Evolutionary conservation across 108 stramenopile species (phyloP).

Genomic region (Fragilaria crotonensis): DNA sequence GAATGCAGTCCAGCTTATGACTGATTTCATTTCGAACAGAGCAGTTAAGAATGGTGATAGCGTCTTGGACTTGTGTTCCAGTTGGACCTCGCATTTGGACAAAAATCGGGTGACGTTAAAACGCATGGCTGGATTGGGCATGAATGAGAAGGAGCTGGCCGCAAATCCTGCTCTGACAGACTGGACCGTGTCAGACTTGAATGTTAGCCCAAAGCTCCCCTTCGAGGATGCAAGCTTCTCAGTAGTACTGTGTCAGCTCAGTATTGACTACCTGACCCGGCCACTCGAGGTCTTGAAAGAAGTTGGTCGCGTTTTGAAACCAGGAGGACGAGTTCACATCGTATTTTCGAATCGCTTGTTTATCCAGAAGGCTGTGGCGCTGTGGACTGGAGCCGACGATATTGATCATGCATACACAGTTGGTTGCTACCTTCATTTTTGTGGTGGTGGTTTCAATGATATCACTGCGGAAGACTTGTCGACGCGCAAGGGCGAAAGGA

Average conservation of each 20-base stretch:
- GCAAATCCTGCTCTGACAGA: slow-evolving; percentile 61
- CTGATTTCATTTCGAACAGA: slow-evolving; percentile 47
- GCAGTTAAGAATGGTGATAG: slow-evolving; percentile 36
- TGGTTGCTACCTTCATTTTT: slow-evolving; percentile 61
- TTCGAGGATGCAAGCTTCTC: slow-evolving; percentile 78
- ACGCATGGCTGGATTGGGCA: slow-evolving; percentile 66
- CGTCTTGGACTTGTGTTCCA: slow-evolving; percentile 77
- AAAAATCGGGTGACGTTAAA: slow-evolving; percentile 11
- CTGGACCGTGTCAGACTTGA: slow-evolving; percentile 69
- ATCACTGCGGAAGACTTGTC: slow-evolving; percentile 79
- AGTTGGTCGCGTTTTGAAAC: slow-evolving; percentile 71
- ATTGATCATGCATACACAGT: slow-evolving; percentile 88
- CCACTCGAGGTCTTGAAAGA: slow-evolving; percentile 84
- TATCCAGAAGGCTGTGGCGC: slow-evolving; percentile 65
- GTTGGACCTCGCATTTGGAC: slow-evolving; percentile 77
- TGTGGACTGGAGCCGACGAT: slow-evolving; percentile 88
- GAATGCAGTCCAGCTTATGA: slow-evolving; percentile 63
- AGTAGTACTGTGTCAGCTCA: slow-evolving; percentile 82
- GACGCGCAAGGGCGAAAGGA: slow-evolving; percentile 42
- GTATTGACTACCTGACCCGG: slow-evolving; percentile 86
- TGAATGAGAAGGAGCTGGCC: slow-evolving; percentile 75
- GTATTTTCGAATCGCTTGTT: slow-evolving; percentile 92
- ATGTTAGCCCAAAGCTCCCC: slow-evolving; percentile 65
- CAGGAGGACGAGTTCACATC: slow-evolving; percentile 79
- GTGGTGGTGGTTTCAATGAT: slow-evolving; percentile 32